Conservation (phyloP, 2,329 filamentous ascomycete species). For the Alternaria sp. region DNA sequence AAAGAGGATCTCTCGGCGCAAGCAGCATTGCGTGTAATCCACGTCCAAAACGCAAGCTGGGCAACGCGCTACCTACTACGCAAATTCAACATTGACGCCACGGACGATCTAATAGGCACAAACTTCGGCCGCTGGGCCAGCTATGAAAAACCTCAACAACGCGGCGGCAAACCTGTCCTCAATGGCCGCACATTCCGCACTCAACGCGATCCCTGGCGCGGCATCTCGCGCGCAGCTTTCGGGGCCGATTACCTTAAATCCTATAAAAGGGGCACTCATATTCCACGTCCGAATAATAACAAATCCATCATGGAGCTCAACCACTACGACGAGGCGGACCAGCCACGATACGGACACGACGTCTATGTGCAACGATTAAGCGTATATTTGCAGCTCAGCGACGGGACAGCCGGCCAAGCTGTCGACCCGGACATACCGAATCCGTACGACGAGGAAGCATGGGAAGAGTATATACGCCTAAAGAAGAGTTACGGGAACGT, state of each 20-base stretch:
- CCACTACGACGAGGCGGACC: slow-evolving; percentile 56
- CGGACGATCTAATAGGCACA: slow-evolving; percentile 58
- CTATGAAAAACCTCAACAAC: slow-evolving; percentile 57
- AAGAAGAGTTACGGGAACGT: slow-evolving; percentile 42
- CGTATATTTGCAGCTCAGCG: slow-evolving; percentile 61
- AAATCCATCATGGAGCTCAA: slow-evolving; percentile 62
- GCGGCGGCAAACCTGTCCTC: slow-evolving; percentile 62
- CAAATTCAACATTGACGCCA: slow-evolving; percentile 63
- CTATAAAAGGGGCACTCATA: slow-evolving; percentile 47
- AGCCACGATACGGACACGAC: slow-evolving; percentile 58
- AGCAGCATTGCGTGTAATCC: slow-evolving; percentile 53
- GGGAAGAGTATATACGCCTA: slow-evolving; percentile 44
- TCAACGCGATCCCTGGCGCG: slow-evolving; percentile 62
- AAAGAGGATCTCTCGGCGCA: slow-evolving; percentile 47
- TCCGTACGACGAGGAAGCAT: slow-evolving; percentile 55
- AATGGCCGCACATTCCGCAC: slow-evolving; percentile 61
- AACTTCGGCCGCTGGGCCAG: slow-evolving; percentile 61
- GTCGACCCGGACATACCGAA: slow-evolving; percentile 56
- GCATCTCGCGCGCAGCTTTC: slow-evolving; percentile 60
- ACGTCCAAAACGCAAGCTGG: slow-evolving; percentile 64
- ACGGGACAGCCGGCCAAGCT: slow-evolving; percentile 51
- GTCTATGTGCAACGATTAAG: slow-evolving; percentile 61
- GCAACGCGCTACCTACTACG: slow-evolving; percentile 59
- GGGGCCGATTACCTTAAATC: slow-evolving; percentile 62
- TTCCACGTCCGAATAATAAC: slow-evolving; percentile 37